Evolutionary conservation across 2,329 filamentous ascomycete genomes (phyloP).

Genomic region (Claviceps quebecensis): DNA sequence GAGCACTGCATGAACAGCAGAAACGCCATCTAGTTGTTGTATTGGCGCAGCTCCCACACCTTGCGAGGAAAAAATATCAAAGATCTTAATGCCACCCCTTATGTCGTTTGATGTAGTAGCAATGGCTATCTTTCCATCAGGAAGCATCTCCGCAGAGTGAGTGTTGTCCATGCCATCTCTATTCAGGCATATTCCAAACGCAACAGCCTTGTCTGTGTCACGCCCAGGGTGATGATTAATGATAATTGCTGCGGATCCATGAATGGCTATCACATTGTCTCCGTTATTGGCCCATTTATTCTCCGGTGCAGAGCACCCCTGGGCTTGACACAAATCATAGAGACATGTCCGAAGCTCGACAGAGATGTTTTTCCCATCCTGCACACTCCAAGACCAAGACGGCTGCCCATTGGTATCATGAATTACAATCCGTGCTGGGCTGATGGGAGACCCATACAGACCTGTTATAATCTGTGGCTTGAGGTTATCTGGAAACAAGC

Average conservation of each 20-base stretch:
- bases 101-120: neutral
- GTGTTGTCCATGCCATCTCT: neutral
- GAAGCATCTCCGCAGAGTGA: neutral
- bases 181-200: conserved; percentile 1
- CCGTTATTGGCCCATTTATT: conserved; percentile 1
- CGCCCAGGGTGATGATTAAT: conserved; percentile 2
- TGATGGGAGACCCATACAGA: neutral
- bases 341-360: neutral
- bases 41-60: neutral
- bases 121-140: neutral
- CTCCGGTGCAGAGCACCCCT: neutral
- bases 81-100: conserved; percentile 1
- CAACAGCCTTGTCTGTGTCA: neutral
- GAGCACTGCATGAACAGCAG: conserved; percentile 1
- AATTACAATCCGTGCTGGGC: neutral
- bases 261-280: neutral
- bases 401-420: neutral
- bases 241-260: neutral
- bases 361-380: neutral
- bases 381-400: conserved; percentile 2
- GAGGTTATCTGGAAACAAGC: neutral
- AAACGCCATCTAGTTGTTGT: neutral
- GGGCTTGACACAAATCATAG: neutral
- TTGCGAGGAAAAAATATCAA: neutral
- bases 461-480: neutral